Evolutionary conservation across 495 filamentous ascomycete genomes (phyloP).

Genomic region (Sporormia fimetaria): DNA sequence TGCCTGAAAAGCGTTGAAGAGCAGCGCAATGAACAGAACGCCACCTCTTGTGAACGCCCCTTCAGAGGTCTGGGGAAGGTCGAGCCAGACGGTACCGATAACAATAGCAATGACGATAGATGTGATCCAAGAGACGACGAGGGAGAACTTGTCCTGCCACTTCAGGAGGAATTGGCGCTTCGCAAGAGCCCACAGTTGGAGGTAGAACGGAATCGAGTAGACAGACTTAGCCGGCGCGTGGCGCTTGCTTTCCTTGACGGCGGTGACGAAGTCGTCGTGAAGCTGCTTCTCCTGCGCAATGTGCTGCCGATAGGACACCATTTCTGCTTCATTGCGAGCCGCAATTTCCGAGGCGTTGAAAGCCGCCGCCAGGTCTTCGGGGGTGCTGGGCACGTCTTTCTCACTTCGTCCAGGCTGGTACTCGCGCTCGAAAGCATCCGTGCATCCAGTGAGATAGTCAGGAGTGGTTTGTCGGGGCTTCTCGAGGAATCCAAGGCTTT

Average conservation of each 20-base stretch:
- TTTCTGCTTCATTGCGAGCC: conserved; percentile 48
- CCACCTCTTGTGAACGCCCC: conserved; percentile 70
- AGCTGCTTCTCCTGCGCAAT: conserved; percentile 51
- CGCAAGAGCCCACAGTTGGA: conserved; percentile 73
- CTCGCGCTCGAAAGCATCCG: conserved; percentile 70
- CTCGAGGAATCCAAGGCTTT: conserved; percentile 64
- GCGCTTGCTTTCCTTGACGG: conserved; percentile 65
- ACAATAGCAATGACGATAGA: conserved; percentile 66
- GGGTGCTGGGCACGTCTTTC: conserved; percentile 53
- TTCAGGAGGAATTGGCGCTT: conserved; percentile 74
- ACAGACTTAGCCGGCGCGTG: conserved; percentile 59
- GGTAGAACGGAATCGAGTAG: conserved; percentile 67
- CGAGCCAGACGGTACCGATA: conserved; percentile 66
- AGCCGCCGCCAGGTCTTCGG: conserved; percentile 52
- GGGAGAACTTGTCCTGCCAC: conserved; percentile 68
- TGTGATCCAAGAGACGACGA: conserved; percentile 66
- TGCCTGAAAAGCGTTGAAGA: conserved; percentile 73
- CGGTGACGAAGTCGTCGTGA: conserved; percentile 64
- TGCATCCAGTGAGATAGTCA: conserved; percentile 76
- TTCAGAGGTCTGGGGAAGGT: conserved; percentile 51
- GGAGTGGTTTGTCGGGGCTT: conserved; percentile 76
- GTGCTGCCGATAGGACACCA: conserved; percentile 50
- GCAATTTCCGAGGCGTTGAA: conserved; percentile 54
- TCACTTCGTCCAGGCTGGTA: conserved; percentile 53
- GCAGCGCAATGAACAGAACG: conserved; percentile 59